Evolutionary conservation across 1,284 basidiomycete genomes (phyloP).

Genomic region (Anthracocystis setariae): DNA sequence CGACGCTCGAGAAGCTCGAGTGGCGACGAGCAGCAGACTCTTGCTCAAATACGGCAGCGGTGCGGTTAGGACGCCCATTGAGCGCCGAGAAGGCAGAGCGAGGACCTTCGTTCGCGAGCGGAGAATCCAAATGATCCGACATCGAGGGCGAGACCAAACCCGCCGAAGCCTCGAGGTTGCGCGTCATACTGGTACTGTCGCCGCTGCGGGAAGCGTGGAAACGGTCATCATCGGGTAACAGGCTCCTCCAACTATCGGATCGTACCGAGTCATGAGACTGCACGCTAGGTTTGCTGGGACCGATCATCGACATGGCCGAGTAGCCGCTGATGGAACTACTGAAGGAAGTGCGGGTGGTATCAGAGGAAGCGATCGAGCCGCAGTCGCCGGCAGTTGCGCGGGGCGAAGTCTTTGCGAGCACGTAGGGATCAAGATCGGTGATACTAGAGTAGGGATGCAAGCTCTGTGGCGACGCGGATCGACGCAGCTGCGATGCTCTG

Average conservation of each 20-base stretch:
- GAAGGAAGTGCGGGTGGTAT: conserved; percentile 38
- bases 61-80: conserved; percentile 4
- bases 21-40: conserved; percentile 37
- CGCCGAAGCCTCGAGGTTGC: conserved; percentile 10
- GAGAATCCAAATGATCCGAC: conserved; percentile 37
- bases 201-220: conserved; percentile 27
- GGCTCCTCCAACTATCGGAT: conserved; percentile 47
- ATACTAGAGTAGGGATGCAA: conserved; percentile 11
- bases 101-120: conserved; percentile 25
- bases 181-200: not conserved
- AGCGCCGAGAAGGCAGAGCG: conserved; percentile 36
- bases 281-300: conserved; percentile 8
- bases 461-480: conserved; percentile 26
- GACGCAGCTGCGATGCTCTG: conserved; percentile 11
- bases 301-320: conserved; percentile 44
- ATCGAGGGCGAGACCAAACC: conserved; percentile 29
- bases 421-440: conserved; percentile 28
- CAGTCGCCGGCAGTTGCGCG: conserved; percentile 14
- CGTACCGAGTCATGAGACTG: conserved; percentile 13
- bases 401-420: conserved; percentile 26
- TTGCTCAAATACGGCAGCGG: not conserved
- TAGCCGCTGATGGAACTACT: conserved; percentile 44
- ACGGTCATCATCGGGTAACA: conserved; percentile 44
- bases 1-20: conserved; percentile 49
- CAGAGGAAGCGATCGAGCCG: conserved; percentile 26